Base-by-base conservation (phyloP, 805 yeast genomes). In the Nakazawaea anatomiae region DNA sequence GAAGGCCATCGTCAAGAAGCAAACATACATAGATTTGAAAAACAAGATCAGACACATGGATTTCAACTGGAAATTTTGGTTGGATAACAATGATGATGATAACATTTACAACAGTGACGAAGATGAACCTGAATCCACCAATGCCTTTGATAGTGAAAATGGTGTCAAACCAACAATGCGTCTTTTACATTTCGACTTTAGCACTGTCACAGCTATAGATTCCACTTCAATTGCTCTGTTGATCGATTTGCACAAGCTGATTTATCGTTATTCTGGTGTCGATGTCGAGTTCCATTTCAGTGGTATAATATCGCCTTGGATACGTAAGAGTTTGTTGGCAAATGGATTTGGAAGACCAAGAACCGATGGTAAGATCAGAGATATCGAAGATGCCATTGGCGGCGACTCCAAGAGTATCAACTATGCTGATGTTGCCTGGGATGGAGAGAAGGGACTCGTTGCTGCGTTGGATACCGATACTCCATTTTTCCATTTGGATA, bases 211-310 rank as follows among this genome's bases (percentile, higher is more conserved):
- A 1, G 83, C 82, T 44, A 72, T 83, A 39, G 97, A 91, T 65
- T 76, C 88, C 7, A 87, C 97, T 0, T 85, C 91, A 12, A 71
- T 89, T 36, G 96, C 89, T 67, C 74, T 85, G 2, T 72, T 91
- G 51, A 80, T 83, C 46, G 97, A 91, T 64, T 72, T 88, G 59
- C 76, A 86, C 56, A 84, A 83, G 58, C 82, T 89, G 12, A 66
- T 89, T 45, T 82, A 83, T 66, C 76, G 72, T 51, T 88, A 87
- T 60, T 85, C 94, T 14, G 91, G 88, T 62, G 73, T 85, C 52
- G 89, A 86, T 57, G 91, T 89, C 52, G 97, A 91, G 67, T 83
- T 85, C 70, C 97, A 91, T 68, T 90, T 91, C 65, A 80, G 87
- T 9, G 96, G 96, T 29, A 80, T 91, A 34, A 69, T 87, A 43